Base-by-base conservation (phyloP, 73 alveolate genomes). In the Paramecium octaurelia region DNA sequence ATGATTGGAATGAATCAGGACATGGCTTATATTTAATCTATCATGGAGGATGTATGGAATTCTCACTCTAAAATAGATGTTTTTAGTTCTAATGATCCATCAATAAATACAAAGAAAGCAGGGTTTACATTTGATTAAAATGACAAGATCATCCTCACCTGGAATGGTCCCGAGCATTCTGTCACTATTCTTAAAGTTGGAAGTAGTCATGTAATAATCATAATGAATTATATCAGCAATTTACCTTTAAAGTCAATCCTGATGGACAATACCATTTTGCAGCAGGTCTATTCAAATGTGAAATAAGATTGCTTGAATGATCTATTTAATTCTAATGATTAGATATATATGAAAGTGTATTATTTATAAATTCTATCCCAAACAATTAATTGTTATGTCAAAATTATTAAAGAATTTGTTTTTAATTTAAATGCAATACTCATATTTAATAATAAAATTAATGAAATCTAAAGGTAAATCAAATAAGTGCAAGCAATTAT, bases 1-100 rank as follows among this genome's bases (percentile, higher is more conserved):
- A 75, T 42, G 88, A 75, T 75, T 75, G 88, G 88, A 75, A 75
- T 75, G 88, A 75, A 42, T 75, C 88, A 18, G 88, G 88, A 38
- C 58, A 75, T 75, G 88, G 88, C 1, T 75, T 75, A 42, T 75
- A 75, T 75, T 75, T 75, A 42, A n/a, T 75, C 10, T 75, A 75
- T 36, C 88, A 75, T 36, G 88, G 88, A 36, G 88, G 88, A 75
- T 75, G 88, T 75, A 75, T 75, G 12, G 9, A 36, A n/a, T 8
- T 70, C 16, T 29, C 11, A 6, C 5, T 5, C 2, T 4, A 54
- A 75, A 35, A 8, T 75, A 75, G 88, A 75, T 75, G 36, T 75
- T 75, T 75, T 75, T 42, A 38, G 60, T 38, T 75, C 88, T 1
- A 75, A 75, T 75, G 88, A 75, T 75, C 8, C 3, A 75, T 38